Evolutionary conservation across 495 filamentous ascomycete genomes (phyloP).

Genomic region (Hyaloscypha hepaticicola): DNA sequence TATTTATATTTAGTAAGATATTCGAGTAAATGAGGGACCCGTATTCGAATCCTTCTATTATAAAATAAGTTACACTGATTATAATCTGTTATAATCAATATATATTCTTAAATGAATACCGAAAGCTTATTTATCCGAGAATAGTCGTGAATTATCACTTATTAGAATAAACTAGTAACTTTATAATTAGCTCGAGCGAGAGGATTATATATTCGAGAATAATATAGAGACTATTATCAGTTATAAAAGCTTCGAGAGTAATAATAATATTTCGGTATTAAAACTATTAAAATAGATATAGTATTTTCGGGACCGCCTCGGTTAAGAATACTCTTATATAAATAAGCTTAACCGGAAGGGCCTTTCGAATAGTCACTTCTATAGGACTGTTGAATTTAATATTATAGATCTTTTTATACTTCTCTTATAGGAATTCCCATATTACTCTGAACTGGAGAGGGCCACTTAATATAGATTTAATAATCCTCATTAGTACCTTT

Average conservation of each 20-base stretch:
- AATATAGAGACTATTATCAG: constrained; percentile 22
- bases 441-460: too few relatives aligned
- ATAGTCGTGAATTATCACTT: constrained; percentile 34
- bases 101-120: constrained; percentile 12
- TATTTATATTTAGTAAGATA: constrained; percentile 26
- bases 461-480: too few relatives aligned
- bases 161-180: constrained; percentile 23
- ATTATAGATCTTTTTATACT: too few relatives aligned
- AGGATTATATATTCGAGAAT: constrained; percentile 30
- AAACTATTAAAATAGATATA: constrained; percentile 11
- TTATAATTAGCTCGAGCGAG: constrained; percentile 29
- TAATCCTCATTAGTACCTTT: too few relatives aligned
- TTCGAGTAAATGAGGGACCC: constrained; percentile 29
- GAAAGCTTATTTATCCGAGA: constrained; percentile 29
- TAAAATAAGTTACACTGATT: constrained; percentile 25
- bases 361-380: constrained; percentile 19
- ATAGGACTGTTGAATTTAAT: constrained; percentile 17
- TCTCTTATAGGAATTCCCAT: too few relatives aligned
- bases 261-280: constrained; percentile 23
- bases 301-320: background rate
- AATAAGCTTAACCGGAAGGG: constrained; percentile 19
- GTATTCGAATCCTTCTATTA: constrained; percentile 28
- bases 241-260: constrained; percentile 25
- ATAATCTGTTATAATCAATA: constrained; percentile 26
- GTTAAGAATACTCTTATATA: constrained; percentile 17